Conservation (phyloP, 1,284 basidiomycete species). For the Heterobasidion occidentale region DNA sequence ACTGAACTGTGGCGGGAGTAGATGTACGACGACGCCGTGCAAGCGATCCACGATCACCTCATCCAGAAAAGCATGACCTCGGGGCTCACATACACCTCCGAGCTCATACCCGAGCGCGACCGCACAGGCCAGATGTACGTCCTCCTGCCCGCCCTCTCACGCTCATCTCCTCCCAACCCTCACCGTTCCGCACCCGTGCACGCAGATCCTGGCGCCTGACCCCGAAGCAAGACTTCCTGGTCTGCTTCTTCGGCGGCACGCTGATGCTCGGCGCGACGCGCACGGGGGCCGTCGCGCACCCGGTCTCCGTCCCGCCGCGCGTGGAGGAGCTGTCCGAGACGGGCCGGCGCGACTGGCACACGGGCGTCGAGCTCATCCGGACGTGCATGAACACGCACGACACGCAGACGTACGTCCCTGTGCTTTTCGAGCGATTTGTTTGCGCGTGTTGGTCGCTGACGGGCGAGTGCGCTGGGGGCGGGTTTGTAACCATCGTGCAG, state of each 20-base stretch:
- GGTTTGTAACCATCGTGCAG: no score
- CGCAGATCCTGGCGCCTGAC: slow-evolving; percentile 60
- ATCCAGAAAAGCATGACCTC: slow-evolving; percentile 53
- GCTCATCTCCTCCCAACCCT: slow-evolving; percentile 3
- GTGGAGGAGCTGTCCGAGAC: slow-evolving; percentile 42
- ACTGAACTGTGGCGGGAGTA: slow-evolving; percentile 19
- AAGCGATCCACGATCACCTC: slow-evolving; percentile 73
- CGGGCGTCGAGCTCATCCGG: slow-evolving; percentile 75
- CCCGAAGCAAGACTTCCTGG: slow-evolving; percentile 93
- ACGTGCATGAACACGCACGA: slow-evolving; percentile 87
- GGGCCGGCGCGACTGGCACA: slow-evolving; percentile 73
- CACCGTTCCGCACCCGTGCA: background rate
- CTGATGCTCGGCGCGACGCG: slow-evolving; percentile 86
- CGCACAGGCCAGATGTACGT: slow-evolving; percentile 40
- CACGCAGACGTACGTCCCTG: slow-evolving; percentile 65
- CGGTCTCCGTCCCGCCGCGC: slow-evolving; percentile 56
- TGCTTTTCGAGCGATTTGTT: background rate
- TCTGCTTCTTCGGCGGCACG: slow-evolving; percentile 90
- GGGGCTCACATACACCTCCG: slow-evolving; percentile 73
- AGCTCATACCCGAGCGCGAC: slow-evolving; percentile 58
- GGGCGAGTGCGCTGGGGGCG: background rate
- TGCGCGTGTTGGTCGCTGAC: background rate
- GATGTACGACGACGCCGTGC: slow-evolving; percentile 87
- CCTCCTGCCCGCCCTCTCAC: slow-evolving; percentile 3
- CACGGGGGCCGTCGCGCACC: slow-evolving; percentile 39